These are phyloP conservation scores for Arachnomyces sp. DNA, from an alignment of 2,329 filamentous ascomycete species.

Conservation along the genomic window DNA sequence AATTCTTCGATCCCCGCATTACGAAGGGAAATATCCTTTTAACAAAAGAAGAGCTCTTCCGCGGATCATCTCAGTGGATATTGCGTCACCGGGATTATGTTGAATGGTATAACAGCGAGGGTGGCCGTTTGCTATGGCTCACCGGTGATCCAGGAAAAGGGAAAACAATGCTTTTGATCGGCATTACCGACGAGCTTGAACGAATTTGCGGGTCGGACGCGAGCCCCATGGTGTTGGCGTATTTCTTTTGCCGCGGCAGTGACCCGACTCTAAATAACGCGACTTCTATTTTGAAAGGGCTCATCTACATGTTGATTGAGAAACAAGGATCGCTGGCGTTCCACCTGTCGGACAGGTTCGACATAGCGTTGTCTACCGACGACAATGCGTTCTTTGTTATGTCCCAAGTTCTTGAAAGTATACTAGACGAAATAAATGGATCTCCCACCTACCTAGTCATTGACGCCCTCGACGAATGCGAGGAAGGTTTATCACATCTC, in stretches of 20 bases:
- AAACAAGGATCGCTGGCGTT: conserved; percentile 26
- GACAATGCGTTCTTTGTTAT: conserved; percentile 32
- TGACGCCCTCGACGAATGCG: conserved; percentile 44
- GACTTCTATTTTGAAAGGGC: conserved; percentile 34
- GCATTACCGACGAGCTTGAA: conserved; percentile 22
- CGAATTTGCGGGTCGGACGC: too few relatives aligned
- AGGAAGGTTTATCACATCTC: conserved; percentile 20
- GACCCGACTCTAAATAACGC: conserved; percentile 32
- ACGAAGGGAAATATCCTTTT: conserved; percentile 11
- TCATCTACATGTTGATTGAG: conserved; percentile 35
- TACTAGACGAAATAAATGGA: conserved; percentile 31
- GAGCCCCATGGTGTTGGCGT: conserved; percentile 12
- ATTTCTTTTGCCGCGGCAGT: conserved; percentile 38
- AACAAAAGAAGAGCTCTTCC: conserved; percentile 15
- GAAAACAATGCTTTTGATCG: conserved; percentile 34
- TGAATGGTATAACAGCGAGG: conserved; percentile 14
- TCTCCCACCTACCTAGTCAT: conserved; percentile 30
- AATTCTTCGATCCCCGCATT: conserved; percentile 9
- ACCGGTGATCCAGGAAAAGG: conserved; percentile 31
- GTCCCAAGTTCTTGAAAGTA: conserved; percentile 29
- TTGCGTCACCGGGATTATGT: conserved; percentile 14
- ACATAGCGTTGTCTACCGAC: conserved; percentile 34
- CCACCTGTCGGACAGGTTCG: conserved; percentile 29
- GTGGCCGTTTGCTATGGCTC: conserved; percentile 30
- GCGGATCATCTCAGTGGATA: conserved; percentile 17